Evolutionary conservation across 495 filamentous ascomycete species (phyloP).

Genomic region (Podospora fimiseda): DNA sequence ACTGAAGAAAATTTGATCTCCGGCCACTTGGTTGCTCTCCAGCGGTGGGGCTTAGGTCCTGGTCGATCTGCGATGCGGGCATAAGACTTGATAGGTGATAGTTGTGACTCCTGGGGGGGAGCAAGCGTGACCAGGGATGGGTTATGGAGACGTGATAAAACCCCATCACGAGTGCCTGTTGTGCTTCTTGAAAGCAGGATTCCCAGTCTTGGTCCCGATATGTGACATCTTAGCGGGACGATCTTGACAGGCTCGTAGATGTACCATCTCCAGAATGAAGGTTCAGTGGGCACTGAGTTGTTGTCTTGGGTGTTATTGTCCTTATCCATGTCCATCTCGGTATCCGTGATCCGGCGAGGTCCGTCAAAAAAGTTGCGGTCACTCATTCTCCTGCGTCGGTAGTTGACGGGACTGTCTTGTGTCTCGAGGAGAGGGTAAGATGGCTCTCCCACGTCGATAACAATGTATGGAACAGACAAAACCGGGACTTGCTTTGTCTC

Average conservation of each 20-base stretch:
- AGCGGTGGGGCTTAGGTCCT: neutral
- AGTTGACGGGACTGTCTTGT: neutral
- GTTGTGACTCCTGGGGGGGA: neutral
- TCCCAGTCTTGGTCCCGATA: neutral
- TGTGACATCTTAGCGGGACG: neutral
- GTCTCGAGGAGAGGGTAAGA: too few species aligned
- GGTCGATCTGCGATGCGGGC: neutral
- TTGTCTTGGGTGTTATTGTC: neutral
- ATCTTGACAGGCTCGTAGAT: slow-evolving; percentile 2
- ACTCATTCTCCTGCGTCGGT: neutral
- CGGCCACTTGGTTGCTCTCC: neutral
- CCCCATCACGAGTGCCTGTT: neutral
- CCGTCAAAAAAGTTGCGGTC: neutral
- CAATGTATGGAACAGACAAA: too few species aligned
- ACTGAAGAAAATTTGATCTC: neutral
- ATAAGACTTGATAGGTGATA: neutral
- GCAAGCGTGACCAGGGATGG: neutral
- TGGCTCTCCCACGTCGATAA: too few species aligned
- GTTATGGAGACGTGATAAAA: neutral
- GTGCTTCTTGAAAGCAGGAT: neutral
- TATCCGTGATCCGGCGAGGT: neutral
- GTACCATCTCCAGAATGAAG: neutral
- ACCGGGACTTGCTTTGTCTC: too few species aligned
- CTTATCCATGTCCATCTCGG: neutral
- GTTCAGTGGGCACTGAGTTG: neutral